These are phyloP conservation scores for Lathyrus aphaca DNA, from an alignment of 306 rosid species.

Conservation along the genomic window DNA sequence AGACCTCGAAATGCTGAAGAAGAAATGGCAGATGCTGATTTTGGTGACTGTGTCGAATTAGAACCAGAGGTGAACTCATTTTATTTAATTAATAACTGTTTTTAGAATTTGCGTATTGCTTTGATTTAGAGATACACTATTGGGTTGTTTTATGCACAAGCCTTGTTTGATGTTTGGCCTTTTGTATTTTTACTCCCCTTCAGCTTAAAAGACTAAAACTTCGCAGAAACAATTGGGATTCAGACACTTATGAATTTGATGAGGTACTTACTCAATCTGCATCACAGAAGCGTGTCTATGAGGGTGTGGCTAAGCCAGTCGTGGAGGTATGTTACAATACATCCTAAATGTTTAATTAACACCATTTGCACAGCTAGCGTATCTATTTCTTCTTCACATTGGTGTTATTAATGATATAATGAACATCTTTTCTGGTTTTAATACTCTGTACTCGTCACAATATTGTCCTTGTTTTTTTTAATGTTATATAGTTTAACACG, in stretches of 20 bases:
- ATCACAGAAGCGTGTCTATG: constrained; percentile 96
- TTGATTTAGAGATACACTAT: constrained; percentile 17
- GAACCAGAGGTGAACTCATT: constrained; percentile 76
- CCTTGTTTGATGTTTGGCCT: constrained; percentile 30
- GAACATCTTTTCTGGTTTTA: constrained; percentile 19
- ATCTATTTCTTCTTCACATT: constrained; percentile 32
- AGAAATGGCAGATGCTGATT: constrained; percentile 82
- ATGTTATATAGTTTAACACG: constrained; percentile 27
- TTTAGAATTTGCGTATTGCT: constrained; percentile 21
- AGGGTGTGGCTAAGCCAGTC: constrained; percentile 98
- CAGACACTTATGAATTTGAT: constrained; percentile 89
- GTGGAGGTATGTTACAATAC: constrained; percentile 69
- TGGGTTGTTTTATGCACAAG: constrained; percentile 10
- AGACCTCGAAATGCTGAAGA: constrained; percentile 90
- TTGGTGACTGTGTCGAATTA: constrained; percentile 90
- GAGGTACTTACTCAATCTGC: constrained; percentile 90
- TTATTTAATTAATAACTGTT: constrained; percentile 20
- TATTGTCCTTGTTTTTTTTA: constrained; percentile 29
- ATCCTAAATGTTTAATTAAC: constrained; percentile 23
- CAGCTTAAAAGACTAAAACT: constrained; percentile 95
- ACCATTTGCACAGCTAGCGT: constrained; percentile 24
- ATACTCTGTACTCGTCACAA: background rate
- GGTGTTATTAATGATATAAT: constrained; percentile 28
- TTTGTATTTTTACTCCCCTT: constrained; percentile 32
- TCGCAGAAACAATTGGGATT: constrained; percentile 93